phyloP scores from a whole-genome alignment of 495 filamentous ascomycete species.

The Aspergillus avenaceus region DNA sequence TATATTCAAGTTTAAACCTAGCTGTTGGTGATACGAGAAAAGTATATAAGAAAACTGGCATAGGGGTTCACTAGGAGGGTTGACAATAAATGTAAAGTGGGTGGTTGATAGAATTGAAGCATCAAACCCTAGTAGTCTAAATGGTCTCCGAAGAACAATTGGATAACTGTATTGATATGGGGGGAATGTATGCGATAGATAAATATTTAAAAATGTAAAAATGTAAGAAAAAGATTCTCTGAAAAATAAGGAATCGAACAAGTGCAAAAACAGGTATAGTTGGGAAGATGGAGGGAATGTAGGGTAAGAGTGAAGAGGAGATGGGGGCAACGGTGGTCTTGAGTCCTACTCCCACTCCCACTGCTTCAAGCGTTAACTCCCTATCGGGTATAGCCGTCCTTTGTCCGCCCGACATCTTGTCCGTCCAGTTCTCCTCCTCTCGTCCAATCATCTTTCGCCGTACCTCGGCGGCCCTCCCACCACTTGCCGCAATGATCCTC shows the following conservation, averaged over 20 bases:
- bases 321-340: slow-evolving; percentile 11
- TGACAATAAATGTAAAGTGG: not conserved
- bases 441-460: slow-evolving; percentile 35
- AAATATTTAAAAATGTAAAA: not conserved
- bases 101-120: not conserved
- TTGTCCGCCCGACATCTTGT: slow-evolving; percentile 30
- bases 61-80: not conserved
- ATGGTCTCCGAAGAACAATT: not conserved
- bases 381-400: slow-evolving; percentile 15
- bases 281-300: slow-evolving; percentile 11
- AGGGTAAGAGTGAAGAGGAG: slow-evolving; percentile 13
- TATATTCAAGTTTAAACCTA: not conserved
- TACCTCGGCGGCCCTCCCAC: slow-evolving; percentile 23
- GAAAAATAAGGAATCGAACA: slow-evolving; percentile 34
- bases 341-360: not conserved
- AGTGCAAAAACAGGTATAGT: slow-evolving; percentile 33
- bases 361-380: slow-evolving; percentile 2
- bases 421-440: slow-evolving; percentile 37
- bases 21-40: too few species aligned
- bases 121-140: not conserved
- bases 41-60: not conserved
- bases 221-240: slow-evolving; percentile 11
- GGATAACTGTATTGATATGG: not conserved
- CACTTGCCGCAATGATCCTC: slow-evolving; percentile 21
- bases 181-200: not conserved